These are phyloP conservation scores for Oryza meridionalis DNA, from an alignment of 176 grass and related monocot species.

Conservation along the genomic window DNA sequence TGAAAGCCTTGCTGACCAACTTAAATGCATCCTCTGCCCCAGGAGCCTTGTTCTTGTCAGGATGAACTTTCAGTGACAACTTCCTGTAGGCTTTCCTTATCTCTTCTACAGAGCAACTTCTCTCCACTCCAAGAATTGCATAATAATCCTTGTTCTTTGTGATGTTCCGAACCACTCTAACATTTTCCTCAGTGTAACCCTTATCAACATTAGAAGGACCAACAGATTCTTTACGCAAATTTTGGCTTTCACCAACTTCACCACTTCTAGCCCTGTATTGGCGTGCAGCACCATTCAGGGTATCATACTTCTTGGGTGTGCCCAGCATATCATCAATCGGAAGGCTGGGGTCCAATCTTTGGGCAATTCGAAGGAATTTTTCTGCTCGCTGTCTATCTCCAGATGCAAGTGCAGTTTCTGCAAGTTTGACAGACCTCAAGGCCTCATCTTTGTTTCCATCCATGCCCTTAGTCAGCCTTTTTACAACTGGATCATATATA, in stretches of 20 bases:
- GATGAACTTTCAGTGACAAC: constrained; percentile 89
- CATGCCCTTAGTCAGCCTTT: constrained; percentile 49
- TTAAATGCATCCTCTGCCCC: constrained; percentile 95
- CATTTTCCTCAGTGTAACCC: constrained; percentile 68
- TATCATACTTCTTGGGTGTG: constrained; percentile 49
- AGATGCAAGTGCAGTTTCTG: constrained; percentile 71
- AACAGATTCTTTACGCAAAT: constrained; percentile 31
- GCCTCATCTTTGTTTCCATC: constrained; percentile 97
- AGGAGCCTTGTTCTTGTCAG: constrained; percentile 93
- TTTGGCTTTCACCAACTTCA: constrained; percentile 15
- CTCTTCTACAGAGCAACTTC: constrained; percentile 70
- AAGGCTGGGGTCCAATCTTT: constrained; percentile 71
- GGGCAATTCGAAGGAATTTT: constrained; percentile 73
- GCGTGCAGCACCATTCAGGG: constrained; percentile 26
- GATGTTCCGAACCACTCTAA: constrained; percentile 65
- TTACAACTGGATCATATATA: background rate
- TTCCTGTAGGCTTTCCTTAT: constrained; percentile 86
- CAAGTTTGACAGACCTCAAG: constrained; percentile 68
- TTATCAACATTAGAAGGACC: constrained; percentile 46
- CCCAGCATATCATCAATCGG: constrained; percentile 53
- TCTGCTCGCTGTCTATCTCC: constrained; percentile 61
- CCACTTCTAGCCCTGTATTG: constrained; percentile 32
- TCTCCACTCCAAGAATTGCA: constrained; percentile 80
- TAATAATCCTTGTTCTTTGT: constrained; percentile 88
- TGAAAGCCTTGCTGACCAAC: constrained; percentile 84